phyloP scores from a whole-genome alignment of 192 early-diverging fungal genomes.

The Gonapodya prolifera region DNA sequence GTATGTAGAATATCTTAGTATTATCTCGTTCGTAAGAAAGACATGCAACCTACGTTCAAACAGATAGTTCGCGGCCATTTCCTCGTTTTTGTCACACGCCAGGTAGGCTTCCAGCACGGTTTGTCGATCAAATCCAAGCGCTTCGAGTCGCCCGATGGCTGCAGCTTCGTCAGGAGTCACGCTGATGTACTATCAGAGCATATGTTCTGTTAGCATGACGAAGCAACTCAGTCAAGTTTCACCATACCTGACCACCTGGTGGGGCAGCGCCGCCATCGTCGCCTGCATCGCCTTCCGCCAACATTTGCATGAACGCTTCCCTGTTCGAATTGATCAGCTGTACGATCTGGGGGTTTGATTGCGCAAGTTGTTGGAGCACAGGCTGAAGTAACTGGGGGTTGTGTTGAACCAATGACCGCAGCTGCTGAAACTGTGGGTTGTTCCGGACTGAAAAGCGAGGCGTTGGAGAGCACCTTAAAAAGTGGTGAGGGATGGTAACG shows the following conservation, averaged over 20 bases:
- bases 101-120: conserved; percentile 85
- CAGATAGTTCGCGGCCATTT: conserved; percentile 90
- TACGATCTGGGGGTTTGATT: conserved; percentile 72
- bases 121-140: conserved; percentile 72
- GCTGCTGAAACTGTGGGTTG: conserved; percentile 80
- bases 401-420: conserved; percentile 70
- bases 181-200: conserved; percentile 46
- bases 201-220: no score
- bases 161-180: conserved; percentile 82
- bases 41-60: conserved; percentile 43
- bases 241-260: conserved; percentile 11
- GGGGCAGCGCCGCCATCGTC: conserved; percentile 14
- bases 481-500: not conserved
- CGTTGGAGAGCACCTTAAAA: not conserved
- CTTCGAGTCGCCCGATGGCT: conserved; percentile 76
- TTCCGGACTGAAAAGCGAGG: conserved; percentile 34
- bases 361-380: conserved; percentile 69
- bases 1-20: not conserved
- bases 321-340: conserved; percentile 65
- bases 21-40: not conserved
- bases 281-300: conserved; percentile 52
- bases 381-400: conserved; percentile 81
- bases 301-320: conserved; percentile 63
- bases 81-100: conserved; percentile 96
- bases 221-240: no score